Evolutionary conservation across 176 grass and related monocot species (phyloP).

Genomic region (Saccharum spontaneum): DNA sequence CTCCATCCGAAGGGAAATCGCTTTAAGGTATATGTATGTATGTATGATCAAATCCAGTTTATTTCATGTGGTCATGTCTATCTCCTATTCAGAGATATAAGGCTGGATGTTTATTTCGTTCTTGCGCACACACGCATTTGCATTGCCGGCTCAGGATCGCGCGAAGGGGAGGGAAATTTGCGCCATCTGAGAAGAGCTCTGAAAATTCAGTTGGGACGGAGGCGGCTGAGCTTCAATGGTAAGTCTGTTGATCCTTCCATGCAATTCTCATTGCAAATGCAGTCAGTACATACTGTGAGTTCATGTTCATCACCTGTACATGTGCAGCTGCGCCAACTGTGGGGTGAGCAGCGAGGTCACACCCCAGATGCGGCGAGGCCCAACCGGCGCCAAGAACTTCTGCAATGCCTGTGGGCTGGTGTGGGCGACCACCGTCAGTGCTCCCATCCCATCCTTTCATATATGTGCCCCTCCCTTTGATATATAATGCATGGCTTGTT

Average conservation of each 20-base stretch:
- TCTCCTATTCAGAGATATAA: neutral
- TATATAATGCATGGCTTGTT: too few species aligned
- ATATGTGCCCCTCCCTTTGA: neutral
- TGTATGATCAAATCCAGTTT: neutral
- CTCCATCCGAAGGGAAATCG: conserved; percentile 14
- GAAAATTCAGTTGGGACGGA: neutral
- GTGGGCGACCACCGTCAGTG: conserved; percentile 39
- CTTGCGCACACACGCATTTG: neutral
- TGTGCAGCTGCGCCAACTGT: conserved; percentile 46
- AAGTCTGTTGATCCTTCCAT: neutral
- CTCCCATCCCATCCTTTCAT: too few species aligned
- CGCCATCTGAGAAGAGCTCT: neutral
- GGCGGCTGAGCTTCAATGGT: conserved; percentile 23
- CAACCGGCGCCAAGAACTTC: conserved; percentile 39
- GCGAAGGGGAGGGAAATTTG: conserved; percentile 48
- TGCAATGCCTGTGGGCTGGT: conserved; percentile 54
- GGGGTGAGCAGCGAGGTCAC: conserved; percentile 31
- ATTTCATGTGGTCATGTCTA: too few species aligned
- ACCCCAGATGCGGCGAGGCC: conserved; percentile 51
- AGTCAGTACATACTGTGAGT: neutral
- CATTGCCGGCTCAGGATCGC: conserved; percentile 30
- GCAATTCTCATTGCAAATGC: neutral
- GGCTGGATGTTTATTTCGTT: neutral
- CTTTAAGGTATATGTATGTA: conserved; percentile 4
- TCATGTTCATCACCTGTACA: neutral